Percentiles rank a stretch among this genome's conserved stretches.
Conservation (phyloP, 805 yeast genomes). For the Yarrowia keelungensis region DNA sequence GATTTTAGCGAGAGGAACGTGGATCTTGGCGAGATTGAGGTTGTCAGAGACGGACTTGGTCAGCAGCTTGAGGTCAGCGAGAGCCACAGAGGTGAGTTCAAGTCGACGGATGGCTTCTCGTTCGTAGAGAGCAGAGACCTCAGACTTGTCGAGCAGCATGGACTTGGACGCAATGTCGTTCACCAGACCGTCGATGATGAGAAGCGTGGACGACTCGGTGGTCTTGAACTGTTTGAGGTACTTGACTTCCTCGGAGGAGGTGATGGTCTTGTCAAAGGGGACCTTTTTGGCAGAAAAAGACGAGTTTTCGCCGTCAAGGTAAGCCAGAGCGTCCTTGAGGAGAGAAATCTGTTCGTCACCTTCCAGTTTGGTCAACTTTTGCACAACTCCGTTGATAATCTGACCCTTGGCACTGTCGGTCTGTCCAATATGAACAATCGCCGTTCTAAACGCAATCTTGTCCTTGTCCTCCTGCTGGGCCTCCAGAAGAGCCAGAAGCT, state of each 20-base stretch:
- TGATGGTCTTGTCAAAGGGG: constrained; percentile 20
- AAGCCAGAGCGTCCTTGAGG: constrained; percentile 7
- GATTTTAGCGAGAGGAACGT: constrained; percentile 6
- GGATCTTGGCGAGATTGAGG: constrained; percentile 22
- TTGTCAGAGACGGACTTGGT: neutral
- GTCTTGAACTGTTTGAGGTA: constrained; percentile 21
- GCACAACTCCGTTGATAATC: constrained; percentile 8
- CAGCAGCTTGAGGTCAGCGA: constrained; percentile 4
- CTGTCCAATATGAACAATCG: constrained; percentile 14
- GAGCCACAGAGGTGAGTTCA: constrained; percentile 6
- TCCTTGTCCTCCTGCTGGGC: constrained; percentile 15
- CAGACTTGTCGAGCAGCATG: constrained; percentile 9
- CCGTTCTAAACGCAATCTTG: constrained; percentile 23
- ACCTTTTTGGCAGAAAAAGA: constrained; percentile 9
- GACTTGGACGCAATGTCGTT: constrained; percentile 11
- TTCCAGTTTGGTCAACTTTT: neutral
- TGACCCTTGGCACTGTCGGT: constrained; percentile 25
- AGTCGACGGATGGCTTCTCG: constrained; percentile 31
- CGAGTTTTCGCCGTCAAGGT: constrained; percentile 1
- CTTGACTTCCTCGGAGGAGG: constrained; percentile 18
- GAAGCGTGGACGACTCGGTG: constrained; percentile 13
- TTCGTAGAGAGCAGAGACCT: constrained; percentile 1
- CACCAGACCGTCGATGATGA: constrained; percentile 24
- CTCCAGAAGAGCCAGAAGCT: constrained; percentile 18
- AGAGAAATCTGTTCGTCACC: neutral